These are phyloP conservation scores for Plicaturopsis crispa DNA, from an alignment of 768 basidiomycete species.

Conservation along the genomic window DNA sequence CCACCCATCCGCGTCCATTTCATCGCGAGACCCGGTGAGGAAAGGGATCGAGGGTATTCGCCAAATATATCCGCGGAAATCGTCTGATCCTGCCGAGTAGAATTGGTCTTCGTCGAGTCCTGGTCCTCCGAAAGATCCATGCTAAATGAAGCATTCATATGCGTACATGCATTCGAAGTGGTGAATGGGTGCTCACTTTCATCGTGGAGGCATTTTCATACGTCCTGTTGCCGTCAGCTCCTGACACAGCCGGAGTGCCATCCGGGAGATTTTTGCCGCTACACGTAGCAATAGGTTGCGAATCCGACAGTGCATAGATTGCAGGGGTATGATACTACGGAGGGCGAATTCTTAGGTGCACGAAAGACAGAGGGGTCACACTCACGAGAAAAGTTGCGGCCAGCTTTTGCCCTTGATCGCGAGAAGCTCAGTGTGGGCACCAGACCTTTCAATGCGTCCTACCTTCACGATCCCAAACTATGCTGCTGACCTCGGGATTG, in stretches of 20 bases:
- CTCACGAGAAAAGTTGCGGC: conserved; percentile 64
- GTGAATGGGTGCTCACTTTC: conserved; percentile 41
- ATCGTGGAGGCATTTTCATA: conserved; percentile 74
- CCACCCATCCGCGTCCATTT: conserved; percentile 43
- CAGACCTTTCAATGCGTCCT: conserved; percentile 6
- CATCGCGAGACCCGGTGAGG: conserved; percentile 36
- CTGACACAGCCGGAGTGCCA: conserved; percentile 27
- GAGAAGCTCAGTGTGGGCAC: conserved; percentile 2
- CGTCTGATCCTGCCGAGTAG: conserved; percentile 76
- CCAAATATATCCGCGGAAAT: conserved; percentile 78
- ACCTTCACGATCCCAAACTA: conserved; percentile 66
- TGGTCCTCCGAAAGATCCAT: conserved; percentile 68
- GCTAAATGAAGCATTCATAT: conserved; percentile 30
- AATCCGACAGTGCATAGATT: conserved; percentile 60
- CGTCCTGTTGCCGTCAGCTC: conserved; percentile 40
- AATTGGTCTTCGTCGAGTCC: conserved; percentile 45
- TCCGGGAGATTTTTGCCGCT: conserved; percentile 50
- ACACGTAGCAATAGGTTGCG: conserved; percentile 63
- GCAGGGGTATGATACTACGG: conserved; percentile 64
- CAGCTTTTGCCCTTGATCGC: conserved; percentile 44
- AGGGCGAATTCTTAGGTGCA: not conserved
- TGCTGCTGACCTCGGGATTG: conserved; percentile 63
- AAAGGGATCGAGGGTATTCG: conserved; percentile 46
- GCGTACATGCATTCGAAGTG: too few species aligned
- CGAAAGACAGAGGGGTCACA: conserved; percentile 4